Percentiles rank a stretch among this genome's conserved stretches.
These are phyloP conservation scores for Zygnema circumcarinatum DNA, from an alignment of 139 green algal genomes.

Conservation along the genomic window DNA sequence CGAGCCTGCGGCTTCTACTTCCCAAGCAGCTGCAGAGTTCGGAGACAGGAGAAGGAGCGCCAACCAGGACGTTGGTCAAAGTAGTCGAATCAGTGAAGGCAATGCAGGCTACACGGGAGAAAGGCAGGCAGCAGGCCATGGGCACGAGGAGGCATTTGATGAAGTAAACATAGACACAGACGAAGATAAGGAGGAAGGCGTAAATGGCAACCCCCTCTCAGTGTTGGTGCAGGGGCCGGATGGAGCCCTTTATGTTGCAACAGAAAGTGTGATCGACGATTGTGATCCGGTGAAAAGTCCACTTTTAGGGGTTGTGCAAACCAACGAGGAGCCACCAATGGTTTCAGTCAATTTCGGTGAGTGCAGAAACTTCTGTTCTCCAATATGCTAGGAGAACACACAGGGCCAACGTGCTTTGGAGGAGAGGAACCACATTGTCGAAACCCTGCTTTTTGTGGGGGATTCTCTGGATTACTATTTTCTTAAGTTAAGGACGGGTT, in stretches of 20 bases:
- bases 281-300: no score
- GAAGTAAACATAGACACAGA: background rate
- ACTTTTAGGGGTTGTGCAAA: background rate
- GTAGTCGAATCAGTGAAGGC: background rate
- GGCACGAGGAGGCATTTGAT: background rate
- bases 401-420: no score
- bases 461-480: no score
- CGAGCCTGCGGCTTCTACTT: background rate
- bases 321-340: background rate
- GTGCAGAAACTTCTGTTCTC: no score
- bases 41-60: background rate
- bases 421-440: no score
- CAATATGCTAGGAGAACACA: no score
- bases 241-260: background rate
- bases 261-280: background rate
- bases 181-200: background rate
- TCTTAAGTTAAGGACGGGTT: no score
- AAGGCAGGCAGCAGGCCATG: background rate
- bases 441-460: no score
- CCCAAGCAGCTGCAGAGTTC: background rate
- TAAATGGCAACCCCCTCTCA: background rate
- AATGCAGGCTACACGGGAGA: background rate
- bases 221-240: background rate
- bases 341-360: background rate
- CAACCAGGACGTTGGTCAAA: background rate